Conservation (phyloP, 2,329 filamentous ascomycete genomes). For the Septoria linicola region DNA sequence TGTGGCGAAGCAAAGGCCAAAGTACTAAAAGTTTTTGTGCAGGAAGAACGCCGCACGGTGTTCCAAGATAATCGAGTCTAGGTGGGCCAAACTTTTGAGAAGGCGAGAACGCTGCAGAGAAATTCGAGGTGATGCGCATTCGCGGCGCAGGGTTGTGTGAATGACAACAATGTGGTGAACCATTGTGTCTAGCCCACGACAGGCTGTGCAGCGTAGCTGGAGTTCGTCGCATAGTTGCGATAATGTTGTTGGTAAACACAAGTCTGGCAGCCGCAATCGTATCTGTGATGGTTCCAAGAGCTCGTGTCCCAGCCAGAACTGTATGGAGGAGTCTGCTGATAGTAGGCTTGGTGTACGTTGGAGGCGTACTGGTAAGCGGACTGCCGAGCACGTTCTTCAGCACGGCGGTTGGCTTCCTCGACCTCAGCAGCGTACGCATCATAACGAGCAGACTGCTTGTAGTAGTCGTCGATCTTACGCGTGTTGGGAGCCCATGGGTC, state of each 20-base stretch:
- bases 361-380: slow-evolving; percentile 34
- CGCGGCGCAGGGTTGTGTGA: background rate
- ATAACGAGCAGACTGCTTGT: slow-evolving; percentile 36
- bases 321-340: slow-evolving; percentile 33
- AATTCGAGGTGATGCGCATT: background rate
- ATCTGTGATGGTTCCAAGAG: slow-evolving; percentile 38
- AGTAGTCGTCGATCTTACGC: slow-evolving; percentile 37
- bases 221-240: slow-evolving; percentile 36
- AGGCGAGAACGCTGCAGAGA: slow-evolving; percentile 20
- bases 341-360: slow-evolving; percentile 30
- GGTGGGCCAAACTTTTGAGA: slow-evolving; percentile 15
- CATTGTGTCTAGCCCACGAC: slow-evolving; percentile 5
- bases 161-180: background rate
- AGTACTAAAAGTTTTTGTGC: slow-evolving; percentile 13
- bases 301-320: slow-evolving; percentile 36
- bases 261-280: slow-evolving; percentile 38
- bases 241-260: slow-evolving; percentile 39
- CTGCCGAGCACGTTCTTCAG: slow-evolving; percentile 36
- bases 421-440: slow-evolving; percentile 29
- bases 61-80: slow-evolving; percentile 11
- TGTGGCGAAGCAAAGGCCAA: slow-evolving; percentile 1
- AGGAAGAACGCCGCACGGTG: slow-evolving; percentile 16
- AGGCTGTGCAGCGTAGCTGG: slow-evolving; percentile 28
- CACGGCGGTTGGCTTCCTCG: slow-evolving; percentile 35
- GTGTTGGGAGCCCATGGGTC: slow-evolving; percentile 37